phyloP scores from a whole-genome alignment of 331 rosid species.

The Acacia pycnantha region DNA sequence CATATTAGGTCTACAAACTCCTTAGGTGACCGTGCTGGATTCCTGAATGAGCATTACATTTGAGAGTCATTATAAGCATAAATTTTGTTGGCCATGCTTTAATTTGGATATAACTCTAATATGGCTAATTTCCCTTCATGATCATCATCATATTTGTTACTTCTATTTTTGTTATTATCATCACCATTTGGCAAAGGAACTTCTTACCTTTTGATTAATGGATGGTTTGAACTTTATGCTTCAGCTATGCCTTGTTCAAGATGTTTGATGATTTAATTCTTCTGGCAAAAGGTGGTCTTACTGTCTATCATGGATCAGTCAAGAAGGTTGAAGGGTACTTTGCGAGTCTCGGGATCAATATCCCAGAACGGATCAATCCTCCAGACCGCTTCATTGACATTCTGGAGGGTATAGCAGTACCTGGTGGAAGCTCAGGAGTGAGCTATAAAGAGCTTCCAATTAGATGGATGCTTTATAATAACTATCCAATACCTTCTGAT shows the following conservation, averaged over 20 bases:
- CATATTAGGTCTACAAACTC: not conserved
- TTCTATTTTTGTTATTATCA: not conserved
- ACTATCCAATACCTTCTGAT: slow-evolving; percentile 76
- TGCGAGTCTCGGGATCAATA: slow-evolving; percentile 65
- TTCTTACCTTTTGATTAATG: slow-evolving; percentile 26
- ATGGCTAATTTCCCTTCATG: not conserved
- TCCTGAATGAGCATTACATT: not conserved
- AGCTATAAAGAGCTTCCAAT: slow-evolving; percentile 70
- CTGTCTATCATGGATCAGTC: slow-evolving; percentile 87
- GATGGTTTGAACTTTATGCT: slow-evolving; percentile 28
- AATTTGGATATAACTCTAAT: not conserved
- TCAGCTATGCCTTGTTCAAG: slow-evolving; percentile 93
- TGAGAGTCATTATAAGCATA: slow-evolving; percentile 8
- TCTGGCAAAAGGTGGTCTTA: slow-evolving; percentile 97
- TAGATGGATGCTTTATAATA: slow-evolving; percentile 89
- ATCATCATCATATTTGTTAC: not conserved
- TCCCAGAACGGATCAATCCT: slow-evolving; percentile 91
- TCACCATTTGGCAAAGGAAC: not conserved
- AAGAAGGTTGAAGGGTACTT: slow-evolving; percentile 85
- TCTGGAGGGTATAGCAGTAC: slow-evolving; percentile 73
- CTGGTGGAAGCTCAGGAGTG: slow-evolving; percentile 52
- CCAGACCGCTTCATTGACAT: slow-evolving; percentile 93
- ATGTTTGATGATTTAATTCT: slow-evolving; percentile 97
- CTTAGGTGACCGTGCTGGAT: not conserved
- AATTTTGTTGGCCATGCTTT: not conserved